Evolutionary conservation across 805 yeast species (phyloP).

Genomic region (Maudiozyma turicensis): DNA sequence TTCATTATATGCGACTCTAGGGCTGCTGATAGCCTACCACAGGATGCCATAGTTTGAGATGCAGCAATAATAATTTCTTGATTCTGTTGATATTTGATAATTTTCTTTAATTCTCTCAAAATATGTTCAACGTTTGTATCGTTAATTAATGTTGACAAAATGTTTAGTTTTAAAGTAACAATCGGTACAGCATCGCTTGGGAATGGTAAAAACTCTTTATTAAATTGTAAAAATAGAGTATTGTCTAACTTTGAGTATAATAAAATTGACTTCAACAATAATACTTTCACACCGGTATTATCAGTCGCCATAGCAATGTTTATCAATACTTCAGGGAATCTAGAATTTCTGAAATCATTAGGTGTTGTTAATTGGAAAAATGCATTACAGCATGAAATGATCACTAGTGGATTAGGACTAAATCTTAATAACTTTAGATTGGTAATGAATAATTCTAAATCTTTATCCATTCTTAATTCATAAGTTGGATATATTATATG

Average conservation of each 20-base stretch:
- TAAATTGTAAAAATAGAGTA: conserved; percentile 30
- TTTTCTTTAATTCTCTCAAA: conserved; percentile 54
- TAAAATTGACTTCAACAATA: conserved; percentile 41
- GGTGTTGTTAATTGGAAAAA: conserved; percentile 51
- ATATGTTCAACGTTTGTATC: conserved; percentile 42
- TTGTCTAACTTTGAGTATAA: conserved; percentile 27
- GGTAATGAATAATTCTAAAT: conserved; percentile 45
- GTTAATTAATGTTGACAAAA: conserved; percentile 50
- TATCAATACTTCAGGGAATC: conserved; percentile 43
- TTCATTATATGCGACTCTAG: conserved; percentile 47
- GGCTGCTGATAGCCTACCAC: conserved; percentile 40
- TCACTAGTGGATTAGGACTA: conserved; percentile 48
- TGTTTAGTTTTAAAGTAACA: conserved; percentile 47
- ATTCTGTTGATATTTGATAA: conserved; percentile 29
- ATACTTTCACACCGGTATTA: conserved; percentile 25
- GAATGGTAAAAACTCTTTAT: conserved; percentile 42
- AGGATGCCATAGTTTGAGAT: conserved; percentile 51
- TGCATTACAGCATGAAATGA: conserved; percentile 51
- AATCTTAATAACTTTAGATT: conserved; percentile 39
- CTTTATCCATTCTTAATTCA: conserved; percentile 42
- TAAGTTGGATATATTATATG: conserved; percentile 32
- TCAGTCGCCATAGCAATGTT: conserved; percentile 32
- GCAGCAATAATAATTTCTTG: conserved; percentile 34
- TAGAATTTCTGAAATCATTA: conserved; percentile 36
- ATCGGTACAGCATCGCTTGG: conserved; percentile 40